Evolutionary conservation across 352 stramenopile species (phyloP), one percentile per base, ranked within the genome.

Genomic region (Achlya hypogyna): DNA sequence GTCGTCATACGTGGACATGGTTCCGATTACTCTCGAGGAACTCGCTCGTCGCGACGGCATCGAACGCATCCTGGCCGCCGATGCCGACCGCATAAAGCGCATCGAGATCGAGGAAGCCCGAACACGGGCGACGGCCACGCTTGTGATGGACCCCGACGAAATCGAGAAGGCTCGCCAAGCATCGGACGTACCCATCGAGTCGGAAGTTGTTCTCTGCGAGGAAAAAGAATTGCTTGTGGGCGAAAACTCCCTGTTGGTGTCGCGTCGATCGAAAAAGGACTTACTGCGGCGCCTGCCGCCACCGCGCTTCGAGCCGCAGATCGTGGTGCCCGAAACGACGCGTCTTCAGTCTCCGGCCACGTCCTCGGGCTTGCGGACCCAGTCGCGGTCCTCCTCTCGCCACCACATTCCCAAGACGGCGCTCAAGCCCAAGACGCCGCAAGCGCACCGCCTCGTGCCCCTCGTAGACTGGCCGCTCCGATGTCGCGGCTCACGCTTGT

Each of bases 161-260:
- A 12, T 56, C 2, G 49, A 56, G 31, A 56, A 56, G 31, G 31
- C 49, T 38, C 2, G 10, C 25, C 25, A 16, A 12, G 10, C 31
- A 56, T n/a, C 25, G 31, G 25, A 56, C 31, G 49, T 27, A 56
- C 49, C 31, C 10, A 35, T 56, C 25, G 60, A 49, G 60, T 67
- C 60, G 1, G 42, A 67, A 38, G 60, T 67, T 23, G 51, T 67
- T 16, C 51, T 67, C 29, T 22, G 45, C 4, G 60, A 67, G n/a
- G 60, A 38, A 4, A n/a, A n/a, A 8, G 60, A 67, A 12, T 34
- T 67, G 45, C 51, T 67, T 27, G 60, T 67, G 2, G 60, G 60
- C n/a, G 60, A 58, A 31, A 49, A 56, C 32, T 58, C 38, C 32
- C 51, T 58, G 18, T 47, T 67, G 28, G 60, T 67, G 9, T 67